Conservation (phyloP, 1,284 basidiomycete species). For the Chondrostereum purpureum region DNA sequence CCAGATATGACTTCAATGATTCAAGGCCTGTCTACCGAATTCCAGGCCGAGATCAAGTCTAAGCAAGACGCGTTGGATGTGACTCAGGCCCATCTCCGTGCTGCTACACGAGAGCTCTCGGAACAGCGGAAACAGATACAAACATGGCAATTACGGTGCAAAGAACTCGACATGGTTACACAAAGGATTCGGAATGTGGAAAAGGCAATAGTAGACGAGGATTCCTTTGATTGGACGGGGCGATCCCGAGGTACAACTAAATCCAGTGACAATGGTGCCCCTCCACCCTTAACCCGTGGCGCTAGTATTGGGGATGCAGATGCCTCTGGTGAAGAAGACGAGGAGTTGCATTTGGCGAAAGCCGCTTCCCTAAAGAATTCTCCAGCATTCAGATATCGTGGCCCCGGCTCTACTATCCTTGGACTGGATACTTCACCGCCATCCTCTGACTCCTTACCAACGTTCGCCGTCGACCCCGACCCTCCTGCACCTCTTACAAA, state of each 20-base stretch:
- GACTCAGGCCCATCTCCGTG: constrained; percentile 81
- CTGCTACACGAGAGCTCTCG: constrained; percentile 85
- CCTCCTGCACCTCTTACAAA: constrained; percentile 60
- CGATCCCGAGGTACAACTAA: constrained; percentile 13
- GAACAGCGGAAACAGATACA: constrained; percentile 83
- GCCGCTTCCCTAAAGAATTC: neutral
- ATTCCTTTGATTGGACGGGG: constrained; percentile 84
- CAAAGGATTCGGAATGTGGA: constrained; percentile 79
- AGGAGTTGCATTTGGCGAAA: constrained; percentile 6
- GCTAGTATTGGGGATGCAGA: constrained; percentile 16
- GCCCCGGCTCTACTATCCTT: constrained; percentile 53
- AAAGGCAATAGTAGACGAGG: constrained; percentile 71
- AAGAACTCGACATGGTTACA: constrained; percentile 71
- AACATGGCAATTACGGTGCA: constrained; percentile 62
- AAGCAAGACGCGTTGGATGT: constrained; percentile 86
- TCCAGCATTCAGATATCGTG: constrained; percentile 36
- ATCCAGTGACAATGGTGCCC: constrained; percentile 6
- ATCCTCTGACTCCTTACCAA: constrained; percentile 30
- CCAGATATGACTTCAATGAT: constrained; percentile 84
- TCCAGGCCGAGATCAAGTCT: constrained; percentile 75
- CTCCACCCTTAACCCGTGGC: neutral
- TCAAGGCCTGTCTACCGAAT: constrained; percentile 70
- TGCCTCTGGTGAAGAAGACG: constrained; percentile 14
- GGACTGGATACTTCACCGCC: constrained; percentile 29
- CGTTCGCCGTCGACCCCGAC: constrained; percentile 58